Conservation (phyloP, 805 yeast species). For the Wickerhamiella domercqiae region DNA sequence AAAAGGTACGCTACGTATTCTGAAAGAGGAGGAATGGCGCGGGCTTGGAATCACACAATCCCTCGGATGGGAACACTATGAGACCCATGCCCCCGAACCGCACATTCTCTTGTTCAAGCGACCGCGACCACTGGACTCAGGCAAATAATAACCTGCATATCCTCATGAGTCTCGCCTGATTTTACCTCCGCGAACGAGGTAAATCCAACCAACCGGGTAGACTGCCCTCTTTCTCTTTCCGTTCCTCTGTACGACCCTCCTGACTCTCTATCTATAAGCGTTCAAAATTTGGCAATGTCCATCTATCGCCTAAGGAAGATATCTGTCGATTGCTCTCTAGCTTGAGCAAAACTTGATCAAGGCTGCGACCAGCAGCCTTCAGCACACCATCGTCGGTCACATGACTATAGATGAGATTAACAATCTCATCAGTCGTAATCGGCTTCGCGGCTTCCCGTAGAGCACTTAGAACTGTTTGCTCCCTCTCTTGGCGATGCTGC, state of each 20-base stretch:
- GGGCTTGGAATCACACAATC: slow-evolving; percentile 96
- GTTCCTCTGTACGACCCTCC: too few species aligned
- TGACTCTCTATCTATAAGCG: too few species aligned
- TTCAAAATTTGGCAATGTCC: too few species aligned
- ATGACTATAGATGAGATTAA: slow-evolving; percentile 17
- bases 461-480: slow-evolving; percentile 18
- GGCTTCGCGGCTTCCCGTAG: slow-evolving; percentile 9
- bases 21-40: slow-evolving; percentile 96
- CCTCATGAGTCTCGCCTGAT: too few species aligned
- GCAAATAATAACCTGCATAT: not conserved
- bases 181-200: not conserved
- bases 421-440: slow-evolving; percentile 13
- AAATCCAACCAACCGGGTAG: not conserved
- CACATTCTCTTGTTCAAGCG: slow-evolving; percentile 75
- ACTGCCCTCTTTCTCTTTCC: not conserved
- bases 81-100: slow-evolving; percentile 97
- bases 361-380: slow-evolving; percentile 22
- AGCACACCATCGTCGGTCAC: slow-evolving; percentile 17
- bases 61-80: slow-evolving; percentile 95
- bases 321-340: too few species aligned
- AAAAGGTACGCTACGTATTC: slow-evolving; percentile 81
- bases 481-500: slow-evolving; percentile 24
- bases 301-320: too few species aligned
- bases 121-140: slow-evolving; percentile 10
- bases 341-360: slow-evolving; percentile 20